A percentile compares a stretch with the other conserved stretches of the same genome.
Conservation (phyloP, 768 basidiomycete genomes). For the Leccinum olivaceopallidum region DNA sequence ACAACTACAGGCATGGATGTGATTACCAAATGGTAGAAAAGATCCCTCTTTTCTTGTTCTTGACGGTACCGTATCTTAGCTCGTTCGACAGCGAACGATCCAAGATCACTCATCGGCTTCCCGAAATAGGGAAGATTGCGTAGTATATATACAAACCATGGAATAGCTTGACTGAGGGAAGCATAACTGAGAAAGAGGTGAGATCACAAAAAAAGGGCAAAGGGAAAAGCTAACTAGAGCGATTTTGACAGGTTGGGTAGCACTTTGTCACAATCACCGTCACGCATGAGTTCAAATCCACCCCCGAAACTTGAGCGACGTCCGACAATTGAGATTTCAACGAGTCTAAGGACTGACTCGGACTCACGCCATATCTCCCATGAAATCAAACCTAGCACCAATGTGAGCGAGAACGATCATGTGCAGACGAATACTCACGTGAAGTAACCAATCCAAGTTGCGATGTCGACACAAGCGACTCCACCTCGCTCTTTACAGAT, state of each 20-base stretch:
- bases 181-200: slow-evolving; percentile 15
- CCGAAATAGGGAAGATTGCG: slow-evolving; percentile 34
- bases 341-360: neutral
- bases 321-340: neutral
- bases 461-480: neutral
- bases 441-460: slow-evolving; percentile 25
- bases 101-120: slow-evolving; percentile 28
- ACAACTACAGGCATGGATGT: too few species aligned
- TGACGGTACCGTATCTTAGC: slow-evolving; percentile 25
- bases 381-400: slow-evolving; percentile 24
- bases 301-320: slow-evolving; percentile 35
- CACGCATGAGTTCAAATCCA: slow-evolving; percentile 38
- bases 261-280: slow-evolving; percentile 35
- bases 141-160: slow-evolving; percentile 27
- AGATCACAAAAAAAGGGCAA: slow-evolving; percentile 1
- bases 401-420: slow-evolving; percentile 1
- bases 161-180: slow-evolving; percentile 17
- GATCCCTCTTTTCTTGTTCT: slow-evolving; percentile 22
- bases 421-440: slow-evolving; percentile 14
- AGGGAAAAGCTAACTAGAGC: slow-evolving; percentile 25
- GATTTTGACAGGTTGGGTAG: slow-evolving; percentile 31
- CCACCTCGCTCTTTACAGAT: too few species aligned
- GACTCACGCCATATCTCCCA: slow-evolving; percentile 32
- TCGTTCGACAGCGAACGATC: slow-evolving; percentile 28
- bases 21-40: slow-evolving; percentile 46